Conservation (phyloP, 352 stramenopile genomes). For the Phytophthora crassamura region DNA sequence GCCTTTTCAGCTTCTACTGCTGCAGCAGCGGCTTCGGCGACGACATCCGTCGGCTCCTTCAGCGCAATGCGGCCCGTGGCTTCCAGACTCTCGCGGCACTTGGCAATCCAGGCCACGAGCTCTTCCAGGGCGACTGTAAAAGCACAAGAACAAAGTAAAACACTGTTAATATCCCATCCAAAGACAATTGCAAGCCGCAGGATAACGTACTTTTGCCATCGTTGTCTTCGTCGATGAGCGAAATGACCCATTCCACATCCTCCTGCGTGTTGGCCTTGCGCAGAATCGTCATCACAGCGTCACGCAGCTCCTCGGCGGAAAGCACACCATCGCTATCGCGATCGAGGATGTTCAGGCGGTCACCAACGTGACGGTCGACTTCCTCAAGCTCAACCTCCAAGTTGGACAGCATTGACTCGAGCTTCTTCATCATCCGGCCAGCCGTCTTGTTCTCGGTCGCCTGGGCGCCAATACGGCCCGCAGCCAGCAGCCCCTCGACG, state of each 20-base stretch:
- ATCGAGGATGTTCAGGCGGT: slow-evolving; percentile 98
- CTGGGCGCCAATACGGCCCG: slow-evolving; percentile 83
- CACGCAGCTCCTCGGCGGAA: slow-evolving; percentile 94
- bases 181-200: slow-evolving; percentile 2
- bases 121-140: slow-evolving; percentile 93
- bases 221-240: slow-evolving; percentile 92
- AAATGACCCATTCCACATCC: slow-evolving; percentile 95
- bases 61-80: slow-evolving; percentile 79
- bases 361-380: slow-evolving; percentile 96
- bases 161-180: slow-evolving; percentile 23
- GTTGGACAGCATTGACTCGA: slow-evolving; percentile 95
- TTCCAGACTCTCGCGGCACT: slow-evolving; percentile 90
- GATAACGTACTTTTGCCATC: slow-evolving; percentile 83
- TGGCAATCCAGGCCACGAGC: slow-evolving; percentile 89
- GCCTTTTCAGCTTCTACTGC: slow-evolving; percentile 34
- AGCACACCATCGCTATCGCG: slow-evolving; percentile 97
- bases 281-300: slow-evolving; percentile 95
- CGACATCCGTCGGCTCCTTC: slow-evolving; percentile 43
- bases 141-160: slow-evolving; percentile 25
- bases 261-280: slow-evolving; percentile 94
- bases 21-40: slow-evolving; percentile 30
- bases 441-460: slow-evolving; percentile 90
- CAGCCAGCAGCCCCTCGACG: slow-evolving; percentile 76
- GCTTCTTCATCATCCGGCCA: slow-evolving; percentile 90
- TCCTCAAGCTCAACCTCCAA: slow-evolving; percentile 95